Conservation (phyloP, 208 protist species). For the Trypanosomatidae sp. region DNA sequence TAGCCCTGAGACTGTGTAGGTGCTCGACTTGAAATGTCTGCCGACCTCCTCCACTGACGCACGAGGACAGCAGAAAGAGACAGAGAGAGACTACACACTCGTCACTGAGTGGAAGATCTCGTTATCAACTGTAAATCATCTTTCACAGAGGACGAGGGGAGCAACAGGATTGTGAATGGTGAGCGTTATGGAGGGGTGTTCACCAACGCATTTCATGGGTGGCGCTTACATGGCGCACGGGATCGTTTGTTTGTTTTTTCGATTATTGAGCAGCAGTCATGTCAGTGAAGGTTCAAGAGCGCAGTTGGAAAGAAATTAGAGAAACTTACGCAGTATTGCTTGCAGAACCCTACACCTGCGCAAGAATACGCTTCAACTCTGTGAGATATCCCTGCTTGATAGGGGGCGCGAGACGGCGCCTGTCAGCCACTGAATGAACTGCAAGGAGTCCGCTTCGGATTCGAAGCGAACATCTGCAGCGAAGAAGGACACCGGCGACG, state of each 20-base stretch:
- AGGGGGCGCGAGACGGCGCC: not conserved
- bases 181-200: not conserved
- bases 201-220: not conserved
- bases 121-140: not conserved
- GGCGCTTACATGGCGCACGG: not conserved
- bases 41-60: not conserved
- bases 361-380: not conserved
- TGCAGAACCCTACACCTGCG: not conserved
- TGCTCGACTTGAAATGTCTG: not conserved
- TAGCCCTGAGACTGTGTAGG: not conserved
- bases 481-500: slow-evolving; percentile 44
- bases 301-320: not conserved
- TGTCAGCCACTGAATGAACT: slow-evolving; percentile 1
- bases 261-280: not conserved
- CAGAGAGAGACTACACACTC: not conserved
- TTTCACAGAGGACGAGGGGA: not conserved
- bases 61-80: not conserved
- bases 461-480: slow-evolving; percentile 32
- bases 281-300: not conserved
- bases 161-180: not conserved
- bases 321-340: not conserved
- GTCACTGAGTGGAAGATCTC: not conserved
- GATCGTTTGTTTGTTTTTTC: not conserved
- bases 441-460: not conserved
- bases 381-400: not conserved